Evolutionary conservation across 116 monocot species (phyloP), one percentile per base, ranked within the genome.

Genomic region (Cymodocea nodosa): DNA sequence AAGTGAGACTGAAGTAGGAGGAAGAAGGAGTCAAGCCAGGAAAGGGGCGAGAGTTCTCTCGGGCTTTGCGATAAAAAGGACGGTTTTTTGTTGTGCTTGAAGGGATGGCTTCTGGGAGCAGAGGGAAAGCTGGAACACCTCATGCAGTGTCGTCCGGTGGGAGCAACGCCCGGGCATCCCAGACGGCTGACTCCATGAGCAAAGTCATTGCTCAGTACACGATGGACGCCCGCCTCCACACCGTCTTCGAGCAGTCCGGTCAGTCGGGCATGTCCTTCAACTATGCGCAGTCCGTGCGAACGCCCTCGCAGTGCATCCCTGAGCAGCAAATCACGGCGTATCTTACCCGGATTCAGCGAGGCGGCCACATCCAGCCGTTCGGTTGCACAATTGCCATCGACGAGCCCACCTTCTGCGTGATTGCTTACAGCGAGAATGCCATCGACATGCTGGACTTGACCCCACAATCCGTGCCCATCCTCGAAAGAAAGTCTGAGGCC

Each of bases 291-390:
- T 83, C 83, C 22, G 54, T 83, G 15, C 78, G 64, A 23, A 56
- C 72, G 51, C 19, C 75, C 48, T 37, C 71, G 8, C 55, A 66
- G 13, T 35, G 65, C 59, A 51, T 76, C 34, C 77, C 63, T 12
- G 84, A 89, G 70, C 78, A 84, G 35, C 89, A 94, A 74, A 94
- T 94, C 84, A 79, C 89, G 30, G 94, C 86, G 53, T 94, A 89
- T 72, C 81, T 94, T 57, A 86, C 84, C 52, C 79, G 68, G 64
- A 94, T 94, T 60, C 94, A 94, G 78, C 83, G 94, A 22, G 86
- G 89, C 24, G 89, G 89, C 39, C 69, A 84, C 82, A 81, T 89
- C 75, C 94, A 94, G 76, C 89, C 94, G 10, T 78, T 84, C 48
- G 87, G 87, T 4, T 81, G 81, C 76, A 86, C 84, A 37, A 76